Percentiles rank a stretch among this genome's conserved stretches.
Evolutionary conservation across 805 yeast species (phyloP).

Genomic region (Yamadazyma olivae): DNA sequence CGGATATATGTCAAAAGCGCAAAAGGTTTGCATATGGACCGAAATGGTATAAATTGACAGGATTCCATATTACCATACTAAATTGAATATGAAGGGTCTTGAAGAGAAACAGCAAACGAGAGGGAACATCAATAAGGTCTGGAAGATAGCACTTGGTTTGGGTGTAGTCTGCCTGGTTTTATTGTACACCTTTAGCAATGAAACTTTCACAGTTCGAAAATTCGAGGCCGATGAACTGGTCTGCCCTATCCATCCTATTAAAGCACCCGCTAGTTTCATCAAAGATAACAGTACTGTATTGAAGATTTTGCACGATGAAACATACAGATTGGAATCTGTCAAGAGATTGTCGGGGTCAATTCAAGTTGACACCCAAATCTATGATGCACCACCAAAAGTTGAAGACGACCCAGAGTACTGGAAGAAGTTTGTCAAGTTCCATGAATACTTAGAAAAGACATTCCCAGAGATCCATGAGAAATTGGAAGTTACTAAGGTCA

Average conservation of each 20-base stretch:
- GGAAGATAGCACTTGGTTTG: too few species aligned
- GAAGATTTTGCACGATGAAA: constrained; percentile 21
- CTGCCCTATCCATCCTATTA: constrained; percentile 24
- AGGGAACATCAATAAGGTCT: too few species aligned
- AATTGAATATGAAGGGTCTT: too few species aligned
- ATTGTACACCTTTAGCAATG: too few species aligned
- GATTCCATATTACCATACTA: too few species aligned
- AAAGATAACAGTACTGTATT: constrained; percentile 30
- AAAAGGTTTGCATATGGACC: too few species aligned
- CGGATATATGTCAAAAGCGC: too few species aligned
- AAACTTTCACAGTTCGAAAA: too few species aligned
- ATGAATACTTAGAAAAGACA: constrained; percentile 46
- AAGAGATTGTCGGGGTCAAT: constrained; percentile 55
- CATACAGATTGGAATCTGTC: constrained; percentile 32
- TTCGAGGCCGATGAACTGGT: constrained; percentile 1
- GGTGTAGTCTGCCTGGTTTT: too few species aligned
- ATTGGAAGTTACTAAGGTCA: constrained; percentile 53
- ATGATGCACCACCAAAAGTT: constrained; percentile 50
- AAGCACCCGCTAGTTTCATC: constrained; percentile 25
- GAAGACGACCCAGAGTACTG: constrained; percentile 52
- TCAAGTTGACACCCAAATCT: constrained; percentile 60
- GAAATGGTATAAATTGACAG: too few species aligned
- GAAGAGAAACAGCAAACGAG: too few species aligned
- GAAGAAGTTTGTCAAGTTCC: constrained; percentile 40
- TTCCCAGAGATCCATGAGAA: constrained; percentile 53